Percentiles rank a stretch among this genome's conserved stretches.
These are phyloP conservation scores for Corynespora cassiicola DNA, from an alignment of 2,329 filamentous ascomycete species.

Conservation along the genomic window DNA sequence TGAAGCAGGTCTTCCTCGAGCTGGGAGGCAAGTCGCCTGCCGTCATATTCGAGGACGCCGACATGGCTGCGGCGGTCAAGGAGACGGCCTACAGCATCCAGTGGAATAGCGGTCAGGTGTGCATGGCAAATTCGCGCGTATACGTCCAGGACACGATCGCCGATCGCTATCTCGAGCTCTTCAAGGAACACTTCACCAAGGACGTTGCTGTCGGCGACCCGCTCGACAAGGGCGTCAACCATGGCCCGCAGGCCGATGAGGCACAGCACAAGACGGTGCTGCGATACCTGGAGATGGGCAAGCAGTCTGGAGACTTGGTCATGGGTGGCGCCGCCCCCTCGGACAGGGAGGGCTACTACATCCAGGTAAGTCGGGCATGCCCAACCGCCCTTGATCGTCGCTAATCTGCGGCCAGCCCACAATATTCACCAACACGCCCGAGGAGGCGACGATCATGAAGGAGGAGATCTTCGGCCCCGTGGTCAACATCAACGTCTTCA, in stretches of 20 bases:
- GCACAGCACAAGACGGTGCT: slow-evolving; percentile 57
- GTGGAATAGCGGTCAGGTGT: slow-evolving; percentile 64
- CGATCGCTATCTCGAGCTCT: slow-evolving; percentile 51
- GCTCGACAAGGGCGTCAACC: slow-evolving; percentile 75
- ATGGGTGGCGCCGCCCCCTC: slow-evolving; percentile 37
- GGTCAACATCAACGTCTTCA: slow-evolving; percentile 77
- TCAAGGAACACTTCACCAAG: slow-evolving; percentile 41
- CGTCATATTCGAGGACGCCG: slow-evolving; percentile 80
- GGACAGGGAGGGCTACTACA: slow-evolving; percentile 40
- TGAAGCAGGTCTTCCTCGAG: slow-evolving; percentile 87
- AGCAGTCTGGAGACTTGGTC: slow-evolving; percentile 64
- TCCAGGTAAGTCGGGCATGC: too few relatives aligned
- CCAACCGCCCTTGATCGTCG: too few relatives aligned
- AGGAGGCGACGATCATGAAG: slow-evolving; percentile 79
- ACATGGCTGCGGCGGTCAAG: slow-evolving; percentile 74
- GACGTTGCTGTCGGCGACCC: slow-evolving; percentile 58
- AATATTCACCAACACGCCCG: slow-evolving; percentile 79
- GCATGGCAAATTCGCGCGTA: slow-evolving; percentile 65
- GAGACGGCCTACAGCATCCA: slow-evolving; percentile 57
- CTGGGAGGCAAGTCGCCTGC: slow-evolving; percentile 88
- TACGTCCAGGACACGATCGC: slow-evolving; percentile 63
- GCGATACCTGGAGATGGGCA: slow-evolving; percentile 63
- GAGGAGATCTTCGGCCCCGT: slow-evolving; percentile 88
- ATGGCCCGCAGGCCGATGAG: slow-evolving; percentile 60
- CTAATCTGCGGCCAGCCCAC: too few relatives aligned